Base-by-base conservation (phyloP, 1,284 basidiomycete species). In the Cystobasidium sp. region DNA sequence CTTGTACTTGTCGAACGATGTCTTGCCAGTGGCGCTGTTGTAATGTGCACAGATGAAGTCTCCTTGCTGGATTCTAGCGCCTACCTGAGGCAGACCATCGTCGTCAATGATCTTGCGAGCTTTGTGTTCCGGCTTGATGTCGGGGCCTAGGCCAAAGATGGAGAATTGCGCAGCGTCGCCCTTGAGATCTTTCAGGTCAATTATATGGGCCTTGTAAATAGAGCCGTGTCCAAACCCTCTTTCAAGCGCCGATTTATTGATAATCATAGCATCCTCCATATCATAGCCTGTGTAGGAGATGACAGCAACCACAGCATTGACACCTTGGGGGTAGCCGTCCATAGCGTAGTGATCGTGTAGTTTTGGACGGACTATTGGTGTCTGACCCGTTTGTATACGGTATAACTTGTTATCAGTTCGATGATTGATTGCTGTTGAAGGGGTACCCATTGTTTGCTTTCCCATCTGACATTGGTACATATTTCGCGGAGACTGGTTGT, bases 251-350 rank as follows among this genome's bases (percentile, higher is more conserved):
- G 94, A 98, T 85, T 99, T 99, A 85, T 99, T 99, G 68, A 99
- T 85, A 79, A 99, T 99, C 97, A 99, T 99, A 76, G 97, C 97
- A 80, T 99, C 97, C 84, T 99, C 97, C 97, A 99, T 99, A 83
- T 99, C 97, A 84, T 99, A 99, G 6, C 97, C 97, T 0, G 97
- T 99, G 83, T 99, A 99, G 0, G 97, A 99, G 79, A 99, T 98
- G 81, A 99, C 97, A 24, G 97, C 97, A 67, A 99, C 97, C 74
- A 99, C 87, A 18, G 97, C 97, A 83, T 99, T 99, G 55, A 92
- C 97, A 18, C 96, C 97, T 81, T 97, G 99, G 1, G 97, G 97
- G 87, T 95, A 99, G 65, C 92, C 90, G 83, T 99, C 97, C 90
- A 99, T 97, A 56, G 92, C 94, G 82, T 99, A 99, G n/a, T 90